These are phyloP conservation scores for Cladorrhinum sp. DNA, from an alignment of 2,329 filamentous ascomycete genomes.

Conservation along the genomic window DNA sequence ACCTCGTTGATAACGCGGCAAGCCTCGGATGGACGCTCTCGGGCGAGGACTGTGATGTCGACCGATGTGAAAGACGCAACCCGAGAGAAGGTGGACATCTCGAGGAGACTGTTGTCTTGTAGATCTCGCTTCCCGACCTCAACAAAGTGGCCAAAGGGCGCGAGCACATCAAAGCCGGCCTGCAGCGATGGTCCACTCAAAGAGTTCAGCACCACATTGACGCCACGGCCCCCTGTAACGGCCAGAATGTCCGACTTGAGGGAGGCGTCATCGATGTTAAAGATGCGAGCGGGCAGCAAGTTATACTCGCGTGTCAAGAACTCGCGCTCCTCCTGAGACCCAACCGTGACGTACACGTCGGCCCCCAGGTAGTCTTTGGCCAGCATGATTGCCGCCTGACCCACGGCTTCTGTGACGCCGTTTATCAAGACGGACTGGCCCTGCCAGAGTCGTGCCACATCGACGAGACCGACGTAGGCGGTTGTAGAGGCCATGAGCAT, in stretches of 20 bases:
- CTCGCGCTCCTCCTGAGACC: conserved; percentile 9
- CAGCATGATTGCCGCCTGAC: conserved; percentile 15
- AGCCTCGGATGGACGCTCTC: background rate
- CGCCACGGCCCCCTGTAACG: conserved; percentile 10
- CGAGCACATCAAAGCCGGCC: conserved; percentile 41
- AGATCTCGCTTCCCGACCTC: conserved; percentile 21
- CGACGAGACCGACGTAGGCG: conserved; percentile 28
- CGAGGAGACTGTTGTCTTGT: conserved; percentile 9
- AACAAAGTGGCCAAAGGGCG: conserved; percentile 17
- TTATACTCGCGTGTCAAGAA: conserved; percentile 4
- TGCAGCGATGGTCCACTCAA: conserved; percentile 41
- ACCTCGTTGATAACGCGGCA: conserved; percentile 5
- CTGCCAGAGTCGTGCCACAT: conserved; percentile 20
- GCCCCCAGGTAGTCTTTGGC: conserved; percentile 14
- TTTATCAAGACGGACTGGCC: conserved; percentile 28
- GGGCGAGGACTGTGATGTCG: background rate
- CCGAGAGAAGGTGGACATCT: background rate
- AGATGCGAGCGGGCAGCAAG: conserved; percentile 15
- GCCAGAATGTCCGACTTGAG: conserved; percentile 9
- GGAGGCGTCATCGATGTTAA: conserved; percentile 9
- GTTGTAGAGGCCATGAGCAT: conserved; percentile 19
- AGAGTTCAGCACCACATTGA: conserved; percentile 24
- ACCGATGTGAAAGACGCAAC: background rate
- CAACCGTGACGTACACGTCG: conserved; percentile 13
- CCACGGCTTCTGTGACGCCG: conserved; percentile 16